Conservation (phyloP, 148 eudicot genomes). For the Fagopyrum homotropicum region DNA sequence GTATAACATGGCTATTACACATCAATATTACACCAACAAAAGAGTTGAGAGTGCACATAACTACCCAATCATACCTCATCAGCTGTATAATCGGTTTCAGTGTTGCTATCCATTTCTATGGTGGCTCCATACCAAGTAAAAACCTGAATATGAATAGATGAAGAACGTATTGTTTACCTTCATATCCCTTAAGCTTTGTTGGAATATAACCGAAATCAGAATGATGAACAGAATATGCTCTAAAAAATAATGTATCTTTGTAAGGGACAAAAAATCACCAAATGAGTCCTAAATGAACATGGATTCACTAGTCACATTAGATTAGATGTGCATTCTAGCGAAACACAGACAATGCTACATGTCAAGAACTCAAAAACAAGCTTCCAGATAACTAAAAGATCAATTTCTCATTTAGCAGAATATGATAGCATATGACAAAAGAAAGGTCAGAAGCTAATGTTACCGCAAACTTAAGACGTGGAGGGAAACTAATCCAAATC, state of each 20-base stretch:
- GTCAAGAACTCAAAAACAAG: not conserved
- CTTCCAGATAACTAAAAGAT: too few species aligned
- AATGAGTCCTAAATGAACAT: not conserved
- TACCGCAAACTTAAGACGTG: conserved; percentile 88
- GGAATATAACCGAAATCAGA: not conserved
- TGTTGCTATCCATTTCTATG: conserved; percentile 76
- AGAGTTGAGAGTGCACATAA: conserved; percentile 5
- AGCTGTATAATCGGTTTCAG: conserved; percentile 91
- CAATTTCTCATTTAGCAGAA: too few species aligned
- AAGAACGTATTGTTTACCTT: not conserved
- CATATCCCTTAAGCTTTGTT: not conserved
- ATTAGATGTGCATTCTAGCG: not conserved
- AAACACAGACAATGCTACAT: not conserved
- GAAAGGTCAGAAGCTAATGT: not conserved
- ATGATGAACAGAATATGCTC: not conserved
- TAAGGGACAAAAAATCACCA: not conserved
- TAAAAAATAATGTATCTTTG: not conserved
- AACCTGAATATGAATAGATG: conserved; percentile 37
- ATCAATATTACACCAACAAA: not conserved
- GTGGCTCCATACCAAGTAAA: conserved; percentile 98
- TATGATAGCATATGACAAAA: not conserved
- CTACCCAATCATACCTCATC: conserved; percentile 59
- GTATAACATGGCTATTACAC: not conserved
- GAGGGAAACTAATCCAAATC: conserved; percentile 85
- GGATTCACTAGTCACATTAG: not conserved